phyloP scores from a whole-genome alignment of 2,329 filamentous ascomycete genomes.

The Acarospora socialis region DNA sequence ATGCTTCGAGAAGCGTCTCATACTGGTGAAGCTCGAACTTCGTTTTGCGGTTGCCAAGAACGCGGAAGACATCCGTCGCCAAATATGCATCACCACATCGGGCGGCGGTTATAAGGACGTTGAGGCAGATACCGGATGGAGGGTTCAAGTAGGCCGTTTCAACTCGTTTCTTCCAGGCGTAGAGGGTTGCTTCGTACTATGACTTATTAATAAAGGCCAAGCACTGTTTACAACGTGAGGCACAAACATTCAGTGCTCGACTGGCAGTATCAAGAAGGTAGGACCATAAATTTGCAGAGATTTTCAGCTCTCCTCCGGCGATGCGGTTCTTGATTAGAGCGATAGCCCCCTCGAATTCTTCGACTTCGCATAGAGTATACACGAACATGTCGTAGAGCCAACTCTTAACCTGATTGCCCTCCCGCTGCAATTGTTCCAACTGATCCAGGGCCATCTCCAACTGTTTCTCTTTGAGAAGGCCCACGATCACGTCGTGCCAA shows the following conservation, averaged over 20 bases:
- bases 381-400: slow-evolving; percentile 74
- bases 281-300: slow-evolving; percentile 49
- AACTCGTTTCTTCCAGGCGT: slow-evolving; percentile 58
- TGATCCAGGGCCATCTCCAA: slow-evolving; percentile 64
- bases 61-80: slow-evolving; percentile 55
- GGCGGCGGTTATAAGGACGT: slow-evolving; percentile 59
- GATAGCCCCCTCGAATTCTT: slow-evolving; percentile 66
- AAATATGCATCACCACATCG: slow-evolving; percentile 52
- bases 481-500: slow-evolving; percentile 54
- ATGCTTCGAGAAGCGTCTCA: slow-evolving; percentile 61
- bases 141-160: slow-evolving; percentile 44
- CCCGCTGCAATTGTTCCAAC: slow-evolving; percentile 50
- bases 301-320: slow-evolving; percentile 18
- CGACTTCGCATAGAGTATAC: slow-evolving; percentile 54
- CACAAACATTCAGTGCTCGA: slow-evolving; percentile 39
- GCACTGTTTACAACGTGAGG: no score
- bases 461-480: slow-evolving; percentile 65
- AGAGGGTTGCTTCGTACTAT: slow-evolving; percentile 49
- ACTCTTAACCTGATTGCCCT: slow-evolving; percentile 39
- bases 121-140: slow-evolving; percentile 49
- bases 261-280: slow-evolving; percentile 66
- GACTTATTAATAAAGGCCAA: slow-evolving; percentile 9
- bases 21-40: slow-evolving; percentile 56
- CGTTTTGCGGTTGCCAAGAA: slow-evolving; percentile 44
- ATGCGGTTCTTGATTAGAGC: slow-evolving; percentile 47